These are phyloP conservation scores for Xerocomus cyaneibrunnescens DNA, from an alignment of 1,284 basidiomycete genomes.

Conservation along the genomic window DNA sequence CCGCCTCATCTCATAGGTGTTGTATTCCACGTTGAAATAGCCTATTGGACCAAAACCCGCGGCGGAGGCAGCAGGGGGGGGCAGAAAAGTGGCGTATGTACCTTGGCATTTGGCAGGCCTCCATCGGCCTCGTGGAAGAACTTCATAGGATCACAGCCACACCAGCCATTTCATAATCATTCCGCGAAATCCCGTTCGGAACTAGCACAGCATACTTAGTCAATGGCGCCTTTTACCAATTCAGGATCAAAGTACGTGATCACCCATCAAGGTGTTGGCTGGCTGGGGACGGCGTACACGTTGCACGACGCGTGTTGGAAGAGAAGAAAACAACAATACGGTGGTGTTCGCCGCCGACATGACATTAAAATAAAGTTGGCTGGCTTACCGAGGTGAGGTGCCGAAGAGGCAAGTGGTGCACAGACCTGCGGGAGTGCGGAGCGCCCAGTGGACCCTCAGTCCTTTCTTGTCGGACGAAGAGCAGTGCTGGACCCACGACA, in stretches of 20 bases:
- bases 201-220: slow-evolving; percentile 1
- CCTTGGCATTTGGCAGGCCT: slow-evolving; percentile 25
- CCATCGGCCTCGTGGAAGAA: slow-evolving; percentile 20
- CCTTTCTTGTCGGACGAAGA: slow-evolving; percentile 19
- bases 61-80: background rate
- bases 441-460: slow-evolving; percentile 11
- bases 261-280: slow-evolving; percentile 6
- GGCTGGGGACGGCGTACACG: slow-evolving; percentile 17
- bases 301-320: slow-evolving; percentile 17
- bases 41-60: background rate
- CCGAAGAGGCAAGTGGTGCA: slow-evolving; percentile 4
- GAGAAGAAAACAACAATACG: background rate
- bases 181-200: background rate
- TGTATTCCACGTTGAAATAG: slow-evolving; percentile 5
- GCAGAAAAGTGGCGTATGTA: slow-evolving; percentile 18
- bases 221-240: slow-evolving; percentile 2
- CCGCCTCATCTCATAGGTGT: slow-evolving; percentile 2
- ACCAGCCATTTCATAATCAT: background rate
- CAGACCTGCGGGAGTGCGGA: slow-evolving; percentile 6
- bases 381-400: background rate
- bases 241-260: slow-evolving; percentile 22
- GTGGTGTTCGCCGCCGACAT: slow-evolving; percentile 1
- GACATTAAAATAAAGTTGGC: background rate
- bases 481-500: slow-evolving; percentile 10
- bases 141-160: slow-evolving; percentile 31